Evolutionary conservation across 495 filamentous ascomycete species (phyloP).

Genomic region (Neurospora tetraspora): DNA sequence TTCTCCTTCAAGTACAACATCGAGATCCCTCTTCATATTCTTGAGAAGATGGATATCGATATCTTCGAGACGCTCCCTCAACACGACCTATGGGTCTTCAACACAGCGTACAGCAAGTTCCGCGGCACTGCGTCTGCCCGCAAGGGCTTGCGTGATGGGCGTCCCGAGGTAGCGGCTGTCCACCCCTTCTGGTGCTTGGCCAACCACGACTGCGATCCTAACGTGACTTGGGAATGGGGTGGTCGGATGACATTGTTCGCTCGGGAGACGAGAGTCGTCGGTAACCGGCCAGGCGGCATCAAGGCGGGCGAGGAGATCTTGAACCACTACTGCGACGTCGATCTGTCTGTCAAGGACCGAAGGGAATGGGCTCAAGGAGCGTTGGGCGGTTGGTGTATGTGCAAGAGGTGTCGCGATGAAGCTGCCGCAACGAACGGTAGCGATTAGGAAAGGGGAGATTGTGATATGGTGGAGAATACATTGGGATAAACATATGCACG

Average conservation of each 20-base stretch:
- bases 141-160: slow-evolving; percentile 57
- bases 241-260: slow-evolving; percentile 65
- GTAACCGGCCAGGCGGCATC: slow-evolving; percentile 44
- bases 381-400: slow-evolving; percentile 77
- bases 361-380: slow-evolving; percentile 83
- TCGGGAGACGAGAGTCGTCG: slow-evolving; percentile 30
- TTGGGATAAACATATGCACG: neutral
- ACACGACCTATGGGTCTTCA: slow-evolving; percentile 87
- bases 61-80: slow-evolving; percentile 55
- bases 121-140: slow-evolving; percentile 82
- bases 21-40: slow-evolving; percentile 68
- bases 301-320: slow-evolving; percentile 71
- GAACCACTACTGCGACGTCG: slow-evolving; percentile 91
- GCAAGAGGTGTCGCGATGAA: slow-evolving; percentile 59
- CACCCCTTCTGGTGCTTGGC: slow-evolving; percentile 53
- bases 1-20: slow-evolving; percentile 86
- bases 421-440: slow-evolving; percentile 10
- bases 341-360: slow-evolving; percentile 62
- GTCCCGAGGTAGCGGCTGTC: slow-evolving; percentile 67
- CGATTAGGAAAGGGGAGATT: neutral
- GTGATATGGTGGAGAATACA: neutral
- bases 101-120: slow-evolving; percentile 90
- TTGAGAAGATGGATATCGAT: slow-evolving; percentile 86
- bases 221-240: slow-evolving; percentile 89
- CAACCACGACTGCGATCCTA: slow-evolving; percentile 91